Conservation (phyloP, 192 early-diverging fungal species). For the Podochytrium sp. region DNA sequence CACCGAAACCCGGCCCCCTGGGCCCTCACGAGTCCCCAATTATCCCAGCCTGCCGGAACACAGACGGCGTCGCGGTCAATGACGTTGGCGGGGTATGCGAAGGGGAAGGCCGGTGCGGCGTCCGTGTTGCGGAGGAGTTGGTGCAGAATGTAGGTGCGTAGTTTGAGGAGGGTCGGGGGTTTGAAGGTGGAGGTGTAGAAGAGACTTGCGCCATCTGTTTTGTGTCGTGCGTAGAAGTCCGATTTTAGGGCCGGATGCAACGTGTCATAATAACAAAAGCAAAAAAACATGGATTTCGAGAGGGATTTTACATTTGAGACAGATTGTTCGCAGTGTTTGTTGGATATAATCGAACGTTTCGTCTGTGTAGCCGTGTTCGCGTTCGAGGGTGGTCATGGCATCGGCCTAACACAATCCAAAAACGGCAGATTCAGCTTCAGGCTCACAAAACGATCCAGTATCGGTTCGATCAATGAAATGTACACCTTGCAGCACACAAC, state of each 20-base stretch:
- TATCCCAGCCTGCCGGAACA: constrained; percentile 94
- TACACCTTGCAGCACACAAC: constrained; percentile 86
- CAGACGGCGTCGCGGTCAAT: constrained; percentile 87
- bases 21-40: constrained; percentile 82
- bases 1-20: constrained; percentile 40
- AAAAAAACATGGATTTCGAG: no score
- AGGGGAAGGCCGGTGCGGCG: constrained; percentile 46
- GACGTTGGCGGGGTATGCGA: constrained; percentile 73
- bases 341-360: constrained; percentile 97
- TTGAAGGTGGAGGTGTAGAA: constrained; percentile 86
- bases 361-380: constrained; percentile 82
- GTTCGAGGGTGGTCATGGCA: constrained; percentile 71
- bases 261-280: background rate
- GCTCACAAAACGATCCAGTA: background rate
- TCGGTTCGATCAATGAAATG: background rate
- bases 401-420: constrained; percentile 60
- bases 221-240: background rate
- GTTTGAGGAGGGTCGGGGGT: constrained; percentile 72
- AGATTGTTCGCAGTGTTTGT: constrained; percentile 85
- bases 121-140: constrained; percentile 54
- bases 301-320: constrained; percentile 77
- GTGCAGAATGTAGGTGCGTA: constrained; percentile 84
- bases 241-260: background rate
- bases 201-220: constrained; percentile 82
- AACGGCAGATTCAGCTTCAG: background rate